Conservation (phyloP, 2,329 filamentous ascomycete species). For the Rhynchosporium agropyri region DNA sequence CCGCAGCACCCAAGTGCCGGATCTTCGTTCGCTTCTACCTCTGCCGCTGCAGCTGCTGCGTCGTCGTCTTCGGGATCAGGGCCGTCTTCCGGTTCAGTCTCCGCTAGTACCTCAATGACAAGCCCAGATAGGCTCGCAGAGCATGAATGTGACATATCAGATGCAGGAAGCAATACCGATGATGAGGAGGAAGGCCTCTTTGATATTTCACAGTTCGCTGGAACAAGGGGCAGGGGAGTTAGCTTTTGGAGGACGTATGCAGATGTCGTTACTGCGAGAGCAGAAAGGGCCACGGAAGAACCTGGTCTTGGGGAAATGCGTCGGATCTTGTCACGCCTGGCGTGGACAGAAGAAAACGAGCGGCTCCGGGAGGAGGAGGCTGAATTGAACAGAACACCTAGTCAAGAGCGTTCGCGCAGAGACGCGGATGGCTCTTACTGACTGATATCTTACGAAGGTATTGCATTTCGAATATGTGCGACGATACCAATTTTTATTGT, state of each 20-base stretch:
- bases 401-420: constrained; percentile 44
- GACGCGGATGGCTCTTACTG: neutral
- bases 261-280: constrained; percentile 38
- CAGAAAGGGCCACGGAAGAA: constrained; percentile 40
- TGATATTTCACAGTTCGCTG: constrained; percentile 25
- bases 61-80: constrained; percentile 35
- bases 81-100: constrained; percentile 34
- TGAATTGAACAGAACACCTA: constrained; percentile 63
- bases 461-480: constrained; percentile 13
- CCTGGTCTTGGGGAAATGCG: constrained; percentile 64
- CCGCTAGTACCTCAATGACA: constrained; percentile 38
- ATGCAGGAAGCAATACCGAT: constrained; percentile 35
- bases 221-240: constrained; percentile 18
- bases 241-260: constrained; percentile 37
- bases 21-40: constrained; percentile 68
- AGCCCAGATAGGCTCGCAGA: constrained; percentile 32
- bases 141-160: constrained; percentile 39
- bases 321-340: constrained; percentile 69
- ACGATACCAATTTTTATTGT: constrained; percentile 26
- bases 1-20: constrained; percentile 76
- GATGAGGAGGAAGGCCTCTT: constrained; percentile 40
- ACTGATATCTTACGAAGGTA: constrained; percentile 2
- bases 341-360: constrained; percentile 72
- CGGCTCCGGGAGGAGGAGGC: constrained; percentile 81
- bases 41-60: constrained; percentile 36